Conservation (phyloP, 768 basidiomycete genomes). For the Cubamyces lactineus region DNA sequence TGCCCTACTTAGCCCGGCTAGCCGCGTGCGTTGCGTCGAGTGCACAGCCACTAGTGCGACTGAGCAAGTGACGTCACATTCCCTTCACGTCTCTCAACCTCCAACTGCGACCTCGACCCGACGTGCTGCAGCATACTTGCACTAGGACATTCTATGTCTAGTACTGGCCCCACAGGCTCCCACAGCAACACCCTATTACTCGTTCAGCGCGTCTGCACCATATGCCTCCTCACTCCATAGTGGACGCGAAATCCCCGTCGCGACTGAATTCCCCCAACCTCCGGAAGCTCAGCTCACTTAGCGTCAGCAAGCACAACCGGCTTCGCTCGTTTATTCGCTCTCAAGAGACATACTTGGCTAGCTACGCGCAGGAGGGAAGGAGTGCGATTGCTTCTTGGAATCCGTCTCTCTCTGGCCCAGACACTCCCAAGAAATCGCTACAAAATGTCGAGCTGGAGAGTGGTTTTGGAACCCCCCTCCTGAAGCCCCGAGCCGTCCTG, state of each 20-base stretch:
- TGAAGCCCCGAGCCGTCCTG: conserved; percentile 23
- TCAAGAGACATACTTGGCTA: conserved; percentile 49
- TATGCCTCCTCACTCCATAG: neutral
- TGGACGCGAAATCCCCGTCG: neutral
- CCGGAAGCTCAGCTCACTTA: conserved; percentile 19
- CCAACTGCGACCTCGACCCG: too few relatives aligned
- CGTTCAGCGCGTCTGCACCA: neutral
- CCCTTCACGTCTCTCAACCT: too few relatives aligned
- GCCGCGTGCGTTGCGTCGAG: too few relatives aligned
- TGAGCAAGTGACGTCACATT: too few relatives aligned
- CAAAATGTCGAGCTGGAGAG: conserved; percentile 9
- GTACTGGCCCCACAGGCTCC: too few relatives aligned
- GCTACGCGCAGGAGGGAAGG: conserved; percentile 47
- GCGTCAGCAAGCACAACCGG: conserved; percentile 45
- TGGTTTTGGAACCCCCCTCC: conserved; percentile 20
- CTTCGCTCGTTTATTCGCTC: conserved; percentile 52
- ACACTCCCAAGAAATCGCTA: neutral
- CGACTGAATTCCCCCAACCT: conserved; percentile 19
- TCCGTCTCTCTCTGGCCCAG: conserved; percentile 3
- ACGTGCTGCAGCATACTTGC: too few relatives aligned
- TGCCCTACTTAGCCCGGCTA: too few relatives aligned
- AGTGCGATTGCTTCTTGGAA: conserved; percentile 30
- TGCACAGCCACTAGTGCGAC: too few relatives aligned
- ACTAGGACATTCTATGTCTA: too few relatives aligned
- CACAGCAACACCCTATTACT: too few relatives aligned